These are phyloP conservation scores for Apiospora phragmitis DNA, from an alignment of 2,329 filamentous ascomycete species.

Conservation along the genomic window DNA sequence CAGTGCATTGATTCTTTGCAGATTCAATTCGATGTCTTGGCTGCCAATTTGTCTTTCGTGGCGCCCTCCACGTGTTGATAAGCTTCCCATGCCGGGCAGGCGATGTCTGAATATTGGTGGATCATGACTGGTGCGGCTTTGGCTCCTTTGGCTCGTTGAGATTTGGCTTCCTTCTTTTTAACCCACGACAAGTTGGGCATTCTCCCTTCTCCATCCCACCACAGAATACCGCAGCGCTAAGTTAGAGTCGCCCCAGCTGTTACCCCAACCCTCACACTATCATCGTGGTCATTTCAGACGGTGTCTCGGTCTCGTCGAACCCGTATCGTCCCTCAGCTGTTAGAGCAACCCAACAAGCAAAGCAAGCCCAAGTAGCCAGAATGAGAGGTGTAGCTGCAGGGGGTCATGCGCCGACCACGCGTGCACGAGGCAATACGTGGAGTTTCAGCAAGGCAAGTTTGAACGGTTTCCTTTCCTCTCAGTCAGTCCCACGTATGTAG, in stretches of 20 bases:
- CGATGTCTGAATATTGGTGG: neutral
- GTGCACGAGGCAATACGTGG: slow-evolving; percentile 39
- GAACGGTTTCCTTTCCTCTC: neutral
- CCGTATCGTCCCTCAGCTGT: neutral
- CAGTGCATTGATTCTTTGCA: neutral
- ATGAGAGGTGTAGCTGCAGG: slow-evolving; percentile 39
- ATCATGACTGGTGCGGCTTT: slow-evolving; percentile 4
- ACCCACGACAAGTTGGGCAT: neutral
- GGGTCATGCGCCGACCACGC: slow-evolving; percentile 31
- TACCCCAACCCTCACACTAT: neutral
- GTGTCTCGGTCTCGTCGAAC: neutral
- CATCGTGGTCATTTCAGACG: neutral
- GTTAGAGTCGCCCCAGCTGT: neutral
- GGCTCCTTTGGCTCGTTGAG: neutral
- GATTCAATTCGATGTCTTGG: neutral
- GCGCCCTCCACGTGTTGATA: slow-evolving; percentile 10
- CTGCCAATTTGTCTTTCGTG: neutral
- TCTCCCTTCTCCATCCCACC: neutral
- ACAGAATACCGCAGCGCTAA: neutral
- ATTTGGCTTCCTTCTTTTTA: neutral
- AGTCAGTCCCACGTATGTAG: neutral
- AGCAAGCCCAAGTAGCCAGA: neutral
- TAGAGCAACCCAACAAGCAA: neutral
- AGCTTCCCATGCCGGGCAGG: neutral
- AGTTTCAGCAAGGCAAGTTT: slow-evolving; percentile 35